Evolutionary conservation across 345 rosid genomes (phyloP), one percentile per base, ranked within the genome.

Genomic region (Lumnitzera racemosa): DNA sequence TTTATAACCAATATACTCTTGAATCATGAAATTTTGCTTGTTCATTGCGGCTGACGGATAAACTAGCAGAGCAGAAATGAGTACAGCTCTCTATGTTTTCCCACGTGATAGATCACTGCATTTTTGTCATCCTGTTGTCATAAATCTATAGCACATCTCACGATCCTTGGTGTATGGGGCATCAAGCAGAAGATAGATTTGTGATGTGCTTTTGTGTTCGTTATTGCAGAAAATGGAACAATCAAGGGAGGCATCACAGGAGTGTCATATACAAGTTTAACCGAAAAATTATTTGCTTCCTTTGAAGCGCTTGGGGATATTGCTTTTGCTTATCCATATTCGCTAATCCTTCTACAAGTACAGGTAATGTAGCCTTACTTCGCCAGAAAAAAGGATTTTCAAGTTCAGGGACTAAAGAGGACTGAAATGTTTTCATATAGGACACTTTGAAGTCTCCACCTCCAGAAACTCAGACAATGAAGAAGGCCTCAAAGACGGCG

Each of bases 381-480:
- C 4, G 14, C 2, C 2, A 3, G 46, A 4, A 29, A 29, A 3
- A 3, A 4, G 24, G 24, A 51, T 25, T 3, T 17, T 27, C 5
- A 24, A 14, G 13, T 2, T 47, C 55, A 53, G 50, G 23, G 11
- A 13, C 11, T 23, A 6, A 51, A 12, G 43, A 36, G 43, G 43
- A 7, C 27, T 14, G 43, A 53, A 54, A 24, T 24, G 14, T 46
- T 36, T 24, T 17, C 51, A 27, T 16, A 46, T 8, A 79, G 83
- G 80, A 79, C 41, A 79, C 82, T 14, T 54, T 75, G 73, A 80
- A 78, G 69, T 70, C 82, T 1, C 78, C 77, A 43, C 79, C 86
- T 7, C 62, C 79, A 7, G 86, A 76, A 48, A 81, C 24, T 46
- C 23, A 63, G 61, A 81, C 76, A 3, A 78, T 78, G 86, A 81